Conservation (phyloP, 306 rosid genomes). For the Carpinus fangiana region DNA sequence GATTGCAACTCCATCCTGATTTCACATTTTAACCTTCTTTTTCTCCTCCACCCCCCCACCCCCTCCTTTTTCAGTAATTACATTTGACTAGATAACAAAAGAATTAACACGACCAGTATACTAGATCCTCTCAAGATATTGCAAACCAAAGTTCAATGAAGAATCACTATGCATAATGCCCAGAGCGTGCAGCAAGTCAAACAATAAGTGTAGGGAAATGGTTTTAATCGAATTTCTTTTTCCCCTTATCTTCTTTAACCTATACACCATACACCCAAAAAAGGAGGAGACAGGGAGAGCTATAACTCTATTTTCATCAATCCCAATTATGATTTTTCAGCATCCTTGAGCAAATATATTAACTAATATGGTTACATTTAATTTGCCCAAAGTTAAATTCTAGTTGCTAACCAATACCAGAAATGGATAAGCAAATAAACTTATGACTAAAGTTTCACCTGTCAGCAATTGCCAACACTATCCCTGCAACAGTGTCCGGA, state of each 20-base stretch:
- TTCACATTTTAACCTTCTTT: background rate
- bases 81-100: background rate
- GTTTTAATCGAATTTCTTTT: background rate
- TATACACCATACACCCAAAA: background rate
- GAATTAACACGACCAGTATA: background rate
- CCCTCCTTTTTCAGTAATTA: background rate
- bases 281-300: background rate
- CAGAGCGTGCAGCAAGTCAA: background rate
- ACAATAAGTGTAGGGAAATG: background rate
- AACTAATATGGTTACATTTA: constrained; percentile 5
- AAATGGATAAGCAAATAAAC: constrained; percentile 26
- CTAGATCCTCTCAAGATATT: background rate
- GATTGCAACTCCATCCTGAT: background rate
- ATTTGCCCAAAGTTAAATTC: constrained; percentile 4
- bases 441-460: constrained; percentile 48
- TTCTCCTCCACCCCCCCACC: no score
- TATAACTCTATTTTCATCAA: background rate
- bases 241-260: background rate
- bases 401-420: background rate
- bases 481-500: constrained; percentile 77
- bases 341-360: constrained; percentile 6
- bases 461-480: constrained; percentile 80
- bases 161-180: background rate
- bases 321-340: constrained; percentile 12
- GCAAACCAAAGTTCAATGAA: background rate